Percentiles rank a stretch among this genome's conserved stretches.
Evolutionary conservation across 352 stramenopile species (phyloP).

Genomic region (Phytophthora citrophthora): DNA sequence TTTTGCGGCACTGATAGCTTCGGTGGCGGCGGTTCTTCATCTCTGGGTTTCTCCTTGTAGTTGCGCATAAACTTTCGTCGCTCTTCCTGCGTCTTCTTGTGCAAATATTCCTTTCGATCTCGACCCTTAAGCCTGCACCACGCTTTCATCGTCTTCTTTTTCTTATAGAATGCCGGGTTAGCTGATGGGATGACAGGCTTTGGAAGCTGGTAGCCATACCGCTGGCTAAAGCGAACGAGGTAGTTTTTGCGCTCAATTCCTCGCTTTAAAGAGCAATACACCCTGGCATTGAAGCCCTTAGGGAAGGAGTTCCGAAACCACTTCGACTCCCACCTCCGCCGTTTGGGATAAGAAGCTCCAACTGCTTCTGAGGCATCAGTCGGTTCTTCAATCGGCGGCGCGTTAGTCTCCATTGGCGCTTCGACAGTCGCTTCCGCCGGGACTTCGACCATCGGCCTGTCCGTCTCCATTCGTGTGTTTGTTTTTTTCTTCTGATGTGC

Average conservation of each 20-base stretch:
- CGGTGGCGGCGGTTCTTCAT: not conserved
- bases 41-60: too few species aligned
- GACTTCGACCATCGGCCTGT: not conserved
- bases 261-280: slow-evolving; percentile 13
- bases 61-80: too few species aligned
- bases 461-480: slow-evolving; percentile 28
- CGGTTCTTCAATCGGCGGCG: too few species aligned
- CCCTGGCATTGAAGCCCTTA: slow-evolving; percentile 17
- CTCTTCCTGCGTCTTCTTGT: slow-evolving; percentile 4
- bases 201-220: slow-evolving; percentile 1
- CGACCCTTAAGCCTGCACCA: slow-evolving; percentile 2
- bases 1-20: slow-evolving; percentile 7
- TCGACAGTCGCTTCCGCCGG: not conserved
- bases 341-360: too few species aligned
- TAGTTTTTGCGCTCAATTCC: slow-evolving; percentile 25
- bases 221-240: slow-evolving; percentile 11
- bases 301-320: not conserved
- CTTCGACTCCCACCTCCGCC: too few species aligned
- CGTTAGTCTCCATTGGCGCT: not conserved
- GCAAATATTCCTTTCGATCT: not conserved
- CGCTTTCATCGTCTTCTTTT: not conserved
- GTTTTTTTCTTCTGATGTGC: slow-evolving; percentile 2
- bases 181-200: not conserved
- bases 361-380: too few species aligned
- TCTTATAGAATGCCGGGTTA: not conserved